Evolutionary conservation across 495 filamentous ascomycete species (phyloP), one percentile per base, ranked within the genome.

Genomic region (Talaromyces stipitatus): DNA sequence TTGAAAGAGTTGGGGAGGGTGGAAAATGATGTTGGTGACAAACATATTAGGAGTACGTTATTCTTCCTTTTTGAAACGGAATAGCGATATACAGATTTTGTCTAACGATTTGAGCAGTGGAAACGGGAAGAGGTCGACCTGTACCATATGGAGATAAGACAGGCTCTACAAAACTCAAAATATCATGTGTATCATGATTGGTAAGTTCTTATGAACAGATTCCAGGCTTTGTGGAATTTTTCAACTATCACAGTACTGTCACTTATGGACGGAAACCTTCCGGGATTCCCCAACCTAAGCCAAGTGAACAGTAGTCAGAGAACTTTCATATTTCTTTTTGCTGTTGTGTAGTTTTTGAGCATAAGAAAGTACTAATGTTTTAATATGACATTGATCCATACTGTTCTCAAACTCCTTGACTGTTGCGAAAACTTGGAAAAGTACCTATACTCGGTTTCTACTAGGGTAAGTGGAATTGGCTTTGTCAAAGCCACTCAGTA

Each of bases 1-100:
- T 63, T 87, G 62, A 87, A 85, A 64, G 77, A 80, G 58, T 80
- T 88, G 22, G 86, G 86, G 61, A 33, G 73, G 75, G 7, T 81
- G 77, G 62, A 71, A 68, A 2, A 66, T 86, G 46, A 82, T 82
- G 10, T 76, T 85, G 11, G 72, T 86, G 58, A 88, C 82, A 0
- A 76, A 82, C 32, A 75, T 80, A 0, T 70, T 82, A 48, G 70
- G 71, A 41, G 68, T 69, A 55, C 66, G 69, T 59, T 33, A 55
- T 38, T 11, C 11, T 29, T 22, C 6, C 14, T 22, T 51, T 27
- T n/a, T n/a, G n/a, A n/a, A n/a, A n/a, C n/a, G n/a, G 29, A 16
- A 26, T 18, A 28, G 26, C 48, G 2, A 26, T 56, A 58, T 11
- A 58, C 23, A n/a, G 14, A 43, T n/a, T 12, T 55, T 28, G 55